Conservation (phyloP, 2,329 filamentous ascomycete genomes). For the Stachybotrys chartarum region DNA sequence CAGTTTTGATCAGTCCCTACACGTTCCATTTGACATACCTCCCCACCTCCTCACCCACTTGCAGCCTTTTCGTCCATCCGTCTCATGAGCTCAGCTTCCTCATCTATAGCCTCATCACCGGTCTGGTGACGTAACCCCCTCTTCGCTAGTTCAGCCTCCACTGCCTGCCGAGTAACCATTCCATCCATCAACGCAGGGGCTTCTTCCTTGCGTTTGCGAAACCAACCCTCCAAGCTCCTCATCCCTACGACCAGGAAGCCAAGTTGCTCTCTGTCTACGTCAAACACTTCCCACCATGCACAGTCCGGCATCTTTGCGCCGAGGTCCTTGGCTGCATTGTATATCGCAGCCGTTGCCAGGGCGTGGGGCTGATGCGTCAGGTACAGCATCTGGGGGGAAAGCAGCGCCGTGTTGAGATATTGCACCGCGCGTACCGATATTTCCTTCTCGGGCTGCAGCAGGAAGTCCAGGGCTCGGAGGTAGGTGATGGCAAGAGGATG, state of each 20-base stretch:
- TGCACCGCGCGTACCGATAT: constrained; percentile 62
- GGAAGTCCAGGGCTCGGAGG: constrained; percentile 75
- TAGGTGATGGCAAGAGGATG: constrained; percentile 87
- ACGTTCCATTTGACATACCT: background rate
- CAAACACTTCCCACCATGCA: constrained; percentile 98
- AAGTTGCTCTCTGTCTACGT: constrained; percentile 88
- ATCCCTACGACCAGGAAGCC: constrained; percentile 87
- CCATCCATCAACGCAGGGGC: constrained; percentile 40
- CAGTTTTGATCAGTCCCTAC: too few relatives aligned
- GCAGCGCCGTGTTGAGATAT: constrained; percentile 77
- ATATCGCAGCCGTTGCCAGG: constrained; percentile 82
- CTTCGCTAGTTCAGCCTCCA: constrained; percentile 54
- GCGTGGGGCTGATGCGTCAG: constrained; percentile 85
- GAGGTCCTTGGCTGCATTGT: constrained; percentile 74
- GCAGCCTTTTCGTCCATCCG: constrained; percentile 22
- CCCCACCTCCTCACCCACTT: background rate
- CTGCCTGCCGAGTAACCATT: constrained; percentile 49
- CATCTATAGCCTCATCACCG: constrained; percentile 23
- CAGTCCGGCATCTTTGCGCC: constrained; percentile 72
- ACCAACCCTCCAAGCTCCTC: constrained; percentile 69
- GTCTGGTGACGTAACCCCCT: constrained; percentile 32
- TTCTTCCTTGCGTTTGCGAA: constrained; percentile 48
- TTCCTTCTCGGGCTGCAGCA: constrained; percentile 34
- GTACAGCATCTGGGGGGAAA: constrained; percentile 85
- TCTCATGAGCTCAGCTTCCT: constrained; percentile 37